These are phyloP conservation scores for Candida boidinii DNA, from an alignment of 805 yeast species.

Conservation along the genomic window DNA sequence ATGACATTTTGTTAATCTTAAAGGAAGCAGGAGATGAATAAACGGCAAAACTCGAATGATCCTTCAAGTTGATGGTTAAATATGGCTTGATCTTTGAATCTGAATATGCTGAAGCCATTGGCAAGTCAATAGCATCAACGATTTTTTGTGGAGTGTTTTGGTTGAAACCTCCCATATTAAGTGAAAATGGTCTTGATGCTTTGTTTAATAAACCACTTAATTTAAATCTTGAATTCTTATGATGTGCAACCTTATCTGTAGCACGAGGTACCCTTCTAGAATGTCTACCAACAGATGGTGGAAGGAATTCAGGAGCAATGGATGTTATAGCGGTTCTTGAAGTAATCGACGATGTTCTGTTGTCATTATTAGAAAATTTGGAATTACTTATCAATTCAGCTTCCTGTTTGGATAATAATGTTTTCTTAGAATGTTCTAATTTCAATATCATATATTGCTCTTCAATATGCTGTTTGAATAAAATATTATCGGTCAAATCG, in stretches of 20 bases:
- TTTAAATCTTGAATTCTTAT: constrained; percentile 12
- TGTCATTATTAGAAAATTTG: background rate
- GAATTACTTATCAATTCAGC: constrained; percentile 5
- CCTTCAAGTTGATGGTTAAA: constrained; percentile 36
- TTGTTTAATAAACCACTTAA: constrained; percentile 28
- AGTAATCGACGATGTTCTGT: constrained; percentile 3
- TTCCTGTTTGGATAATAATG: constrained; percentile 19
- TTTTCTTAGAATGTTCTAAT: constrained; percentile 33
- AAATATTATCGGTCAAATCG: constrained; percentile 18
- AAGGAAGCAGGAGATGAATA: constrained; percentile 40
- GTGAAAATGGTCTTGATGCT: constrained; percentile 50
- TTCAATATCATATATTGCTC: constrained; percentile 43
- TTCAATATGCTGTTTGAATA: constrained; percentile 37
- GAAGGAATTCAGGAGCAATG: background rate
- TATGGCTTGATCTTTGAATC: constrained; percentile 45
- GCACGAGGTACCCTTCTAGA: background rate
- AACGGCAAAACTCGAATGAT: constrained; percentile 40
- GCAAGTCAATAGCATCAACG: constrained; percentile 48
- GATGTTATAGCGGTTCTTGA: constrained; percentile 2
- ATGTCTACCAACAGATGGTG: background rate
- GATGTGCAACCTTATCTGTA: background rate
- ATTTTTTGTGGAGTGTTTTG: constrained; percentile 17
- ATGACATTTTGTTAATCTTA: constrained; percentile 29
- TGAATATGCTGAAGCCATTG: constrained; percentile 33
- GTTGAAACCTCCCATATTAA: constrained; percentile 30